phyloP scores from a whole-genome alignment of 805 yeast genomes.

The Suhomyces xylopsoci region DNA sequence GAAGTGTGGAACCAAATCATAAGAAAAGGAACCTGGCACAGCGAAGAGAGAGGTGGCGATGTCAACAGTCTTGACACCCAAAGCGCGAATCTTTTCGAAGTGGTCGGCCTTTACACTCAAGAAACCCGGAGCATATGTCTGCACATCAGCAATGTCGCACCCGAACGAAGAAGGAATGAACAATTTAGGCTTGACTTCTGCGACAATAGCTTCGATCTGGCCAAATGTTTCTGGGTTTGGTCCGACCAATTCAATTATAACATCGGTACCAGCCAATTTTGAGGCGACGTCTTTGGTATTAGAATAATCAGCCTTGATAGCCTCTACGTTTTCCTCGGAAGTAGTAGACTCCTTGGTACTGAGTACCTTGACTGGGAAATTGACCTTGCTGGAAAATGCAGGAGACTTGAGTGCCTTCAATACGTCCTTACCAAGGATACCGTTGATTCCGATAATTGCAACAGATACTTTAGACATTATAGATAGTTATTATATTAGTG shows the following conservation, averaged over 20 bases:
- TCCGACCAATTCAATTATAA: constrained; percentile 46
- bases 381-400: constrained; percentile 38
- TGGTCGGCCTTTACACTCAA: constrained; percentile 33
- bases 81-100: constrained; percentile 17
- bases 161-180: constrained; percentile 66
- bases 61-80: constrained; percentile 42
- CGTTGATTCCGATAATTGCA: constrained; percentile 54
- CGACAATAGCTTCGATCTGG: constrained; percentile 37
- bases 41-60: constrained; percentile 40
- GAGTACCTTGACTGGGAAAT: constrained; percentile 50
- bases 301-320: constrained; percentile 31
- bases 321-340: constrained; percentile 37
- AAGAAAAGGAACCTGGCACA: constrained; percentile 30
- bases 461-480: constrained; percentile 19
- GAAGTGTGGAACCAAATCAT: constrained; percentile 31
- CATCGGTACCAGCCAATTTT: constrained; percentile 48
- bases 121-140: constrained; percentile 32
- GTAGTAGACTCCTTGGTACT: constrained; percentile 34
- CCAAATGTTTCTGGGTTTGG: constrained; percentile 27
- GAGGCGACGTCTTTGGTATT: constrained; percentile 26
- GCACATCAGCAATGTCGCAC: constrained; percentile 32
- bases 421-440: constrained; percentile 49
- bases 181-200: constrained; percentile 43
- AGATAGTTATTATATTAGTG: background rate
- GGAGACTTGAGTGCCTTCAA: constrained; percentile 44